Base-by-base conservation (phyloP, 495 filamentous ascomycete genomes). In the Chaetomium fimeti region DNA sequence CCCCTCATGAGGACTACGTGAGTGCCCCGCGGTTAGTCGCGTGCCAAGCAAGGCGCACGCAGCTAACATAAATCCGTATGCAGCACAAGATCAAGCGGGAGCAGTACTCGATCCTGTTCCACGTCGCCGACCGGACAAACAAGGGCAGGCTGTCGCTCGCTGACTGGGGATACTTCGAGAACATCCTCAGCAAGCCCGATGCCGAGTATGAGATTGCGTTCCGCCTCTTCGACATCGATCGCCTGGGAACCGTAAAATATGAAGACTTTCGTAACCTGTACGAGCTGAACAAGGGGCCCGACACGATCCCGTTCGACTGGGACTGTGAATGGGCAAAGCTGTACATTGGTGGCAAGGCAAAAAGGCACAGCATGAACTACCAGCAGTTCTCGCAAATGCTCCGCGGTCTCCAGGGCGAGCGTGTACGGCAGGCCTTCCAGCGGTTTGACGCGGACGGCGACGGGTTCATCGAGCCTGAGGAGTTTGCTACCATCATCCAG, bases 171-270 rank as follows among this genome's bases (percentile, higher is more conserved):
- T 89, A 88, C 52, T 98, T 97, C 74, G 89, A 97, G 76, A 93
- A 96, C 79, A 85, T 98, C 60, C 86, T 98, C 42, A 83, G 84
- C 57, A 97, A 97, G 74, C 92, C 94, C 65, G 94, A 98, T 67
- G 95, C 94, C 71, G 95, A 98, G 75, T 98, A 98, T 74, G 93
- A 98, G 77, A 97, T 98, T 67, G 93, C 93, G 5, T 98, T 97
- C 79, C 90, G 95, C 62, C 83, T 98, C 29, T 98, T 98, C 77
- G 94, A 98, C 69, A 76, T 88, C 65, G 85, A 94, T 28, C 86
- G 90, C 42, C 88, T 84, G 24, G 94, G 94, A 5, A 83, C 79
- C 24, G 90, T 98, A 69, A 92, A 91, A 69, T 96, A 91, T 68
- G 90, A 95, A 1, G 85, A 91, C 69, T 92, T 98, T 76, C 83